phyloP scores from a whole-genome alignment of 1,139 yeast species.

The Yamadazyma sp. region DNA sequence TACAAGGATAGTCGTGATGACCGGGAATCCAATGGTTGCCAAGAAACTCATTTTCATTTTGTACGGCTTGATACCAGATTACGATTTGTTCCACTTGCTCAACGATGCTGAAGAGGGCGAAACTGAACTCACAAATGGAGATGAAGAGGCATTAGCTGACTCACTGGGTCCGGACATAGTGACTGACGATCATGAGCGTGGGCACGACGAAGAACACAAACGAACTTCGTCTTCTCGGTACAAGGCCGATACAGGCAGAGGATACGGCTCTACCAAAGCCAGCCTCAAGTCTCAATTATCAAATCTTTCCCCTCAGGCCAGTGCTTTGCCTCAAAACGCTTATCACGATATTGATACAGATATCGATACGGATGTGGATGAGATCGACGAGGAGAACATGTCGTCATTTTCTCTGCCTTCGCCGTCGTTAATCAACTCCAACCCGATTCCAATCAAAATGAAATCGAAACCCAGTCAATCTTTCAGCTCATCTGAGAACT shows the following conservation, averaged over 20 bases:
- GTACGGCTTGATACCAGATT: constrained; percentile 46
- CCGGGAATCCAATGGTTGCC: constrained; percentile 62
- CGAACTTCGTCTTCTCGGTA: no score
- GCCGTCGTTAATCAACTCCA: constrained; percentile 8
- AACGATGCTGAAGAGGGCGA: neutral
- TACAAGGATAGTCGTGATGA: constrained; percentile 54
- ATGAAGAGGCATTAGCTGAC: neutral
- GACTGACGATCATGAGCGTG: neutral
- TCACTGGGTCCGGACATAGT: neutral
- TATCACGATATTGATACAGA: constrained; percentile 8
- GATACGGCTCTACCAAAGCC: neutral
- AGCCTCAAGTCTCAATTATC: constrained; percentile 1
- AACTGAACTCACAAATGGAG: no score
- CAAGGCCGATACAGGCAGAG: neutral
- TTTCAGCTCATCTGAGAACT: constrained; percentile 30
- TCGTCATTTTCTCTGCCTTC: constrained; percentile 9
- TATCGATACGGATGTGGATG: constrained; percentile 13
- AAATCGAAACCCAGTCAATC: constrained; percentile 18
- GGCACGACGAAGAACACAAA: no score
- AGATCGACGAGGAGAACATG: constrained; percentile 9
- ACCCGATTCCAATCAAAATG: constrained; percentile 31
- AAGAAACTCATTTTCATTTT: constrained; percentile 57
- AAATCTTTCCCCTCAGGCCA: neutral
- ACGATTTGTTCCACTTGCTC: constrained; percentile 13
- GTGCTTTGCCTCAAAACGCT: neutral